A percentile compares a stretch with the other conserved stretches of the same genome.
Evolutionary conservation across 177 flowering plant genomes (phyloP).

Genomic region (Telopea speciosissima): DNA sequence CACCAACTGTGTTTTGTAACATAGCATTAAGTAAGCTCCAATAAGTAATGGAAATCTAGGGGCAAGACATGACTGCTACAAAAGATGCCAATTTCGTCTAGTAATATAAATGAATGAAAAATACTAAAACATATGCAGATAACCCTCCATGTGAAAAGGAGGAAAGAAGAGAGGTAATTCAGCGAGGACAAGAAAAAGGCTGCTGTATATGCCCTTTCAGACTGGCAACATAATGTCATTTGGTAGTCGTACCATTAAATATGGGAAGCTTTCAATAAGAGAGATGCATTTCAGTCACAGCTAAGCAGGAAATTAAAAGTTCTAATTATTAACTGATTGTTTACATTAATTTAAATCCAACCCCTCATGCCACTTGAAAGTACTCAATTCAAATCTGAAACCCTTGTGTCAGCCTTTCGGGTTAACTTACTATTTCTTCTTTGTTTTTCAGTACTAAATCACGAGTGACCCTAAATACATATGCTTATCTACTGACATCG

Average conservation of each 20-base stretch:
- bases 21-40: background rate
- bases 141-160: background rate
- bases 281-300: no score
- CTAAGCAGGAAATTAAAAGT: no score
- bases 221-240: background rate
- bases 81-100: background rate
- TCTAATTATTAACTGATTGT: no score
- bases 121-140: no score
- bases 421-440: background rate
- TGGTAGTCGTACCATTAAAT: background rate
- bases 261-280: background rate
- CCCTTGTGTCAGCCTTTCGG: background rate
- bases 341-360: background rate
- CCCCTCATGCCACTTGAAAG: no score
- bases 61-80: background rate
- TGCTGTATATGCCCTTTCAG: background rate
- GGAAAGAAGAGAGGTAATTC: background rate
- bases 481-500: background rate
- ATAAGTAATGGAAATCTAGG: background rate
- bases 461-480: background rate
- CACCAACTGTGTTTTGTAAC: constrained; percentile 50
- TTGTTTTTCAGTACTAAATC: no score
- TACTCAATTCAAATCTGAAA: background rate
- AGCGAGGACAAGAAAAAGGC: background rate
- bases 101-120: background rate